Evolutionary conservation across 2,329 filamentous ascomycete genomes (phyloP).

Genomic region (Cryphonectria parasitica): DNA sequence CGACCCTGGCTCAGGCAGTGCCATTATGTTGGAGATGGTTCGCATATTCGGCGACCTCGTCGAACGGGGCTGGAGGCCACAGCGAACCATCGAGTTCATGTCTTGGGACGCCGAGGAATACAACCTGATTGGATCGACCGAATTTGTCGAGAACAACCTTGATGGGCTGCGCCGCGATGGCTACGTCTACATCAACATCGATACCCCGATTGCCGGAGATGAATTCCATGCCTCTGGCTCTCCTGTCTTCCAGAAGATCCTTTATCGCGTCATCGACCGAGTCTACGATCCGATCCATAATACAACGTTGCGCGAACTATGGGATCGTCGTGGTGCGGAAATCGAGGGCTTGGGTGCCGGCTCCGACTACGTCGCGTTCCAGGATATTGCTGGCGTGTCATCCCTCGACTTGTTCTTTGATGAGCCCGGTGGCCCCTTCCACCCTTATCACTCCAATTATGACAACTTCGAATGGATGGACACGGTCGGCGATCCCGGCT

Average conservation of each 20-base stretch:
- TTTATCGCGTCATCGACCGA: conserved; percentile 74
- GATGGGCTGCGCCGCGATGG: conserved; percentile 73
- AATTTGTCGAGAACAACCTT: conserved; percentile 87
- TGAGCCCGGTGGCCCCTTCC: conserved; percentile 43
- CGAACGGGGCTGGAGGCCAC: conserved; percentile 80
- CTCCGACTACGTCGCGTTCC: conserved; percentile 88
- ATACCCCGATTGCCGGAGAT: conserved; percentile 75
- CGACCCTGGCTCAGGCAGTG: conserved; percentile 86
- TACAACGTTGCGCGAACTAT: conserved; percentile 72
- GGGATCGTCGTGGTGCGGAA: conserved; percentile 66
- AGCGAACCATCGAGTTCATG: conserved; percentile 95
- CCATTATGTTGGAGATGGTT: conserved; percentile 86
- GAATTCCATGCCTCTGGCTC: conserved; percentile 80
- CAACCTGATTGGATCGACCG: conserved; percentile 91
- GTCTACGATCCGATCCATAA: conserved; percentile 75
- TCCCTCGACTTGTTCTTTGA: conserved; percentile 83
- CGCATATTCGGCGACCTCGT: conserved; percentile 82
- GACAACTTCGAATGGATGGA: conserved; percentile 90
- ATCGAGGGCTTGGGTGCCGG: conserved; percentile 73
- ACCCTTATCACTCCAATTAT: conserved; percentile 82
- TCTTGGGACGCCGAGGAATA: conserved; percentile 96
- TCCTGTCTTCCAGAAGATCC: conserved; percentile 74
- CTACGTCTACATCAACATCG: conserved; percentile 90
- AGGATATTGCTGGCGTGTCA: conserved; percentile 86
- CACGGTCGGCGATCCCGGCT: conserved; percentile 77